Evolutionary conservation across 139 green algal species (phyloP).

Genomic region (Marvania coccoides): DNA sequence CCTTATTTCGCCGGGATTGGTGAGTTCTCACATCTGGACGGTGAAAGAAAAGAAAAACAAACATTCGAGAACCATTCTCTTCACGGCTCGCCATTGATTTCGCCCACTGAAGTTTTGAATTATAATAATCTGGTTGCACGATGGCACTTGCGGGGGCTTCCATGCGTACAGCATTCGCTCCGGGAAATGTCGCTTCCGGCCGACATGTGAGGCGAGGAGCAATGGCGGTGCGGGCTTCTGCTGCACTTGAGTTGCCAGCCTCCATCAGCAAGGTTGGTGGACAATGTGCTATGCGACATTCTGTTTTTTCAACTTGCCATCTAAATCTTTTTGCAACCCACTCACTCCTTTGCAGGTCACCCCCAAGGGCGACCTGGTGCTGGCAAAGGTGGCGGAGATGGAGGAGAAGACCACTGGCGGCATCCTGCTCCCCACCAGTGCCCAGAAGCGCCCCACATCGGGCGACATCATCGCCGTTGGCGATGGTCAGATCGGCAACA

Average conservation of each 20-base stretch:
- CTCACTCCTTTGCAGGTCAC: constrained; percentile 41
- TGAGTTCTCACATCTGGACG: too few relatives aligned
- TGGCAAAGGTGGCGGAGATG: constrained; percentile 78
- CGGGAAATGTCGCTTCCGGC: neutral
- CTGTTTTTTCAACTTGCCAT: neutral
- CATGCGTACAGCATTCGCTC: neutral
- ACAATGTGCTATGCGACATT: neutral
- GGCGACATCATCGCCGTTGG: constrained; percentile 63
- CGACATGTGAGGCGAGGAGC: neutral
- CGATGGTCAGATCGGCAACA: constrained; percentile 51
- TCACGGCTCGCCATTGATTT: neutral
- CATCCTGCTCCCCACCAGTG: constrained; percentile 77
- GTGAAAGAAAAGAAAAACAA: too few relatives aligned
- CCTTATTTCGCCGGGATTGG: too few relatives aligned
- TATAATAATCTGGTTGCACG: neutral
- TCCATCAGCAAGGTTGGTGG: constrained; percentile 2
- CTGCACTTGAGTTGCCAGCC: neutral
- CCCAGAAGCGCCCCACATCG: constrained; percentile 68
- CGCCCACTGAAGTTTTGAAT: too few relatives aligned
- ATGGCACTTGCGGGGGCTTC: neutral
- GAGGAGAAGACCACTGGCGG: constrained; percentile 77
- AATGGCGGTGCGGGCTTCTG: neutral
- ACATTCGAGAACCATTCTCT: neutral
- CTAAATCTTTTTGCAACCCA: neutral
- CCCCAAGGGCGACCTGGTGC: constrained; percentile 80